Percentiles rank a stretch among this genome's conserved stretches.
phyloP scores from a whole-genome alignment of 148 eudicot genomes.

The Amaranthus palmeri region DNA sequence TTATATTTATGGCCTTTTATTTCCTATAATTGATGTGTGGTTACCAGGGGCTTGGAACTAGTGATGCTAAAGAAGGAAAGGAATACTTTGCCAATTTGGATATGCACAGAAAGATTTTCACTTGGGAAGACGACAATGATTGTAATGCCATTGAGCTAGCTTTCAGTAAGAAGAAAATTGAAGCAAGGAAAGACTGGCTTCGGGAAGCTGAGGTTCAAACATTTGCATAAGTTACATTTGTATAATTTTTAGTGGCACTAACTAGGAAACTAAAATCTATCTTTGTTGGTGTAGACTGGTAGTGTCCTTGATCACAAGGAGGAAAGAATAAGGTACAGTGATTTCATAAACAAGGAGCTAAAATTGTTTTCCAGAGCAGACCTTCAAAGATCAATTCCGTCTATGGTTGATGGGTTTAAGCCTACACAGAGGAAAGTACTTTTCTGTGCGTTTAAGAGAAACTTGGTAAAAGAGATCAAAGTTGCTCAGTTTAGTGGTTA shows the following conservation, averaged over 20 bases:
- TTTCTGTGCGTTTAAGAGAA: constrained; percentile 70
- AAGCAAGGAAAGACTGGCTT: constrained; percentile 94
- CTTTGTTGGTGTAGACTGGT: constrained; percentile 54
- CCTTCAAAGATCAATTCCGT: constrained; percentile 79
- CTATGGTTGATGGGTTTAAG: constrained; percentile 87
- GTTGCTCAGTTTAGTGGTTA: constrained; percentile 85
- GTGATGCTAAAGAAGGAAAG: constrained; percentile 67
- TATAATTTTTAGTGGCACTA: no score
- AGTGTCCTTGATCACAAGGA: constrained; percentile 58
- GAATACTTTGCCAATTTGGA: constrained; percentile 66
- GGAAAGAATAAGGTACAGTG: constrained; percentile 57
- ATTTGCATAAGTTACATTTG: no score
- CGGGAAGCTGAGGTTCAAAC: constrained; percentile 66
- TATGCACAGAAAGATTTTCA: constrained; percentile 67
- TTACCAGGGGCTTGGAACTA: constrained; percentile 91
- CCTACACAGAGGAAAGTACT: constrained; percentile 94
- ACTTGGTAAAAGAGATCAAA: constrained; percentile 63
- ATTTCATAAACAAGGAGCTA: constrained; percentile 85
- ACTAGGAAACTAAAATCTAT: neutral
- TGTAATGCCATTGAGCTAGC: constrained; percentile 94
- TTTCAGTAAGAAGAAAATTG: constrained; percentile 92
- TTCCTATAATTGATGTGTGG: neutral
- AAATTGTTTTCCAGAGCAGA: constrained; percentile 81
- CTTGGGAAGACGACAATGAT: constrained; percentile 68
- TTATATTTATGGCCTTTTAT: neutral